These are phyloP conservation scores for Stemphylium lycopersici DNA, from an alignment of 2,329 filamentous ascomycete genomes.

Conservation along the genomic window DNA sequence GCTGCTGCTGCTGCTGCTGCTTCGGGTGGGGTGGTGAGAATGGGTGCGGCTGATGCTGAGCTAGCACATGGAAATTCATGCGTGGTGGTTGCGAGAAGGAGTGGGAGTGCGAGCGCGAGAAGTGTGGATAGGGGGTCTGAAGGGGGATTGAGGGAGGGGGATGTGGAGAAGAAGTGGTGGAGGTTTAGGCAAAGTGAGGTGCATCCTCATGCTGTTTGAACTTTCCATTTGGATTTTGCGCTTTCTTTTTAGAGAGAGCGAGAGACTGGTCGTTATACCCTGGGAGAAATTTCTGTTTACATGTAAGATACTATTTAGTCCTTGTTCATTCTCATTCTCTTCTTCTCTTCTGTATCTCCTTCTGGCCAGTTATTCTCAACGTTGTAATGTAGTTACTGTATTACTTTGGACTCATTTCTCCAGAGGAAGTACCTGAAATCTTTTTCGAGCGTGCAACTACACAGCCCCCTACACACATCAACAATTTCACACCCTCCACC, in stretches of 20 bases:
- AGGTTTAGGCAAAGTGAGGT: conserved; percentile 19
- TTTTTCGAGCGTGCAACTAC: no score
- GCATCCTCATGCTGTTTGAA: conserved; percentile 14
- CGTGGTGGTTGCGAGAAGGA: conserved; percentile 11
- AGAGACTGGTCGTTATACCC: no score
- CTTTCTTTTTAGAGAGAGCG: no score
- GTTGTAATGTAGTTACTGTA: no score
- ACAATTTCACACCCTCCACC: conserved; percentile 36
- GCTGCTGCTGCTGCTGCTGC: background rate
- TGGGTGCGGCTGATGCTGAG: background rate
- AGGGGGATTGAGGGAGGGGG: conserved; percentile 11
- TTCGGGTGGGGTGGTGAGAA: no score
- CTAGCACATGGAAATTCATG: background rate
- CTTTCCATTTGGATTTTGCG: background rate
- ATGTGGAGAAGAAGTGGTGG: conserved; percentile 33
- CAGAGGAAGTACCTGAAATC: no score
- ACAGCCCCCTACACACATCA: background rate
- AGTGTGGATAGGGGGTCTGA: conserved; percentile 18
- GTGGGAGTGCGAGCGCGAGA: conserved; percentile 21
- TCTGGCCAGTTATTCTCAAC: no score
- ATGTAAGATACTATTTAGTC: no score
- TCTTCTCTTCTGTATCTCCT: no score
- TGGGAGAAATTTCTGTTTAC: no score
- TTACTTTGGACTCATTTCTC: no score
- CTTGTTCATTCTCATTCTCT: no score